Conservation (phyloP, 2,329 filamentous ascomycete genomes). For the Alternaria triticina region DNA sequence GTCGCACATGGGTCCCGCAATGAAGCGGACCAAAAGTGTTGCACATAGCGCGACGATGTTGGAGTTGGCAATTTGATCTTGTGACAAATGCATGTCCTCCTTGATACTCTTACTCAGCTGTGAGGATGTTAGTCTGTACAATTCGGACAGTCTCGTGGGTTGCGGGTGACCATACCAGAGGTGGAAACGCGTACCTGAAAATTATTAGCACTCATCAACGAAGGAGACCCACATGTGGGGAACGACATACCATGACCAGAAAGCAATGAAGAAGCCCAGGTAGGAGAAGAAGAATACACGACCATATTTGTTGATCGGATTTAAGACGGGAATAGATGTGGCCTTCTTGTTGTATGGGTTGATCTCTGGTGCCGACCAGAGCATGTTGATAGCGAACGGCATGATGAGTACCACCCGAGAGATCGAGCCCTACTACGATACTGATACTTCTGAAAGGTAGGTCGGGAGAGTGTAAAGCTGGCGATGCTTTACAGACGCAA, state of each 20-base stretch:
- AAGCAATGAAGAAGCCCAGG: conserved; percentile 84
- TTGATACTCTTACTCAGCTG: conserved; percentile 68
- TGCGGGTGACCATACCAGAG: conserved; percentile 62
- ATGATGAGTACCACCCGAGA: conserved; percentile 24
- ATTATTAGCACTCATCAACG: conserved; percentile 26
- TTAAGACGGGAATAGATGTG: conserved; percentile 77
- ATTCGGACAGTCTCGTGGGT: conserved; percentile 4
- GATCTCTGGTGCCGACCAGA: conserved; percentile 67
- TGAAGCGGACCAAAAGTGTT: conserved; percentile 72
- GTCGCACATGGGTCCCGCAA: conserved; percentile 86
- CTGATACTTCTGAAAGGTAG: conserved; percentile 1
- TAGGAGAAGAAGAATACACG: conserved; percentile 90
- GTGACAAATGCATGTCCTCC: conserved; percentile 74
- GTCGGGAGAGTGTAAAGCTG: conserved; percentile 12
- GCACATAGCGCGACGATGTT: conserved; percentile 79
- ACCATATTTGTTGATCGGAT: conserved; percentile 79
- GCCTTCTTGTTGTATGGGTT: conserved; percentile 88
- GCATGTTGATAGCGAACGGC: conserved; percentile 43
- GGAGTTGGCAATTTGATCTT: conserved; percentile 80
- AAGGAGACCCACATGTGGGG: conserved; percentile 3
- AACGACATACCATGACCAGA: conserved; percentile 73
- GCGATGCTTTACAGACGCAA: conserved; percentile 7
- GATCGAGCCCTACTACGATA: neutral
- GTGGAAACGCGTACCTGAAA: conserved; percentile 82
- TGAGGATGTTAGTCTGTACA: conserved; percentile 52